Conservation (phyloP, 805 yeast species). For the Cyberlindnera maclurae region DNA sequence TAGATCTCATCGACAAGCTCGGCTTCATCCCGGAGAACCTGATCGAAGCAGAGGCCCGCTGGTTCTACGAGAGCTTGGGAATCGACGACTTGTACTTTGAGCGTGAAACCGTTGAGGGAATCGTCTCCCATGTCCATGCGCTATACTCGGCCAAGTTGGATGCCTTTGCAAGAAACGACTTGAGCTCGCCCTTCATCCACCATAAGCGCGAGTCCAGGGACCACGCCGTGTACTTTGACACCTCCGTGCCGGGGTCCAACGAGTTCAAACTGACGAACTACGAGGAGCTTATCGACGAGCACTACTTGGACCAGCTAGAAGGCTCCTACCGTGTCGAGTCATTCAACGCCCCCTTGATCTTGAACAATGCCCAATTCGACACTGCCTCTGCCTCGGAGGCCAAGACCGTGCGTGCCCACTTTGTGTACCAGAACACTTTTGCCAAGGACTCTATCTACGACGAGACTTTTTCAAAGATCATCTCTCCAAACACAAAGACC, state of each 20-base stretch:
- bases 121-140: constrained; percentile 80
- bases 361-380: constrained; percentile 28
- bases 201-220: constrained; percentile 74
- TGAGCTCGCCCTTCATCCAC: constrained; percentile 55
- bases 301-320: constrained; percentile 55
- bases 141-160: constrained; percentile 90
- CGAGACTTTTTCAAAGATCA: constrained; percentile 65
- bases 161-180: constrained; percentile 62
- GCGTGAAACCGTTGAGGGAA: constrained; percentile 70
- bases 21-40: constrained; percentile 87
- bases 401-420: constrained; percentile 62
- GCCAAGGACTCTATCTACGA: constrained; percentile 58
- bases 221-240: constrained; percentile 88
- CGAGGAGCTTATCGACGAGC: constrained; percentile 75
- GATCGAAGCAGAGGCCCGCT: constrained; percentile 77
- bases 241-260: constrained; percentile 45
- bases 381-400: constrained; percentile 13
- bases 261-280: constrained; percentile 40
- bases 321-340: constrained; percentile 66
- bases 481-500: constrained; percentile 71
- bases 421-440: constrained; percentile 72
- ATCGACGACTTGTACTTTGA: constrained; percentile 92
- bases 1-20: constrained; percentile 69
- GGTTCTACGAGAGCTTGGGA: constrained; percentile 86
- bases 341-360: constrained; percentile 56